Conservation (phyloP, 148 eudicot genomes). For the Amaranthus palmeri region DNA sequence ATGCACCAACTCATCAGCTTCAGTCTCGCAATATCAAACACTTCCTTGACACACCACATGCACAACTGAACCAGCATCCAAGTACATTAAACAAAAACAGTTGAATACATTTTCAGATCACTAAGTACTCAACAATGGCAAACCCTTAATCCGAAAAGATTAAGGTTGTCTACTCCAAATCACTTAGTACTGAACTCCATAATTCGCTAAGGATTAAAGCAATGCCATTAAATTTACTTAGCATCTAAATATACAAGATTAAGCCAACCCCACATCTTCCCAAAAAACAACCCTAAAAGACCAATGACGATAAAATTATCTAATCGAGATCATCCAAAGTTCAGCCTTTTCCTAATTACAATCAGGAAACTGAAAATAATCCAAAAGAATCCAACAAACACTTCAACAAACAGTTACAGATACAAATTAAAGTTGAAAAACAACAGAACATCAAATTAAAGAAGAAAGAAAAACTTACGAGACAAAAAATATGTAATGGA, state of each 20-base stretch:
- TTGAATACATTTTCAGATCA: background rate
- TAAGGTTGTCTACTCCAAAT: background rate
- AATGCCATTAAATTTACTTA: background rate
- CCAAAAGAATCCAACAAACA: too few relatives aligned
- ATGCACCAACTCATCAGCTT: background rate
- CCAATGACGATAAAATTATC: too few relatives aligned
- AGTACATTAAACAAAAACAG: background rate
- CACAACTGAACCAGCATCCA: background rate
- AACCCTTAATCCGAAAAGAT: too few relatives aligned
- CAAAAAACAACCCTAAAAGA: too few relatives aligned
- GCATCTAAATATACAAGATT: background rate
- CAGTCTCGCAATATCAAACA: background rate
- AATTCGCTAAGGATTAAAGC: background rate
- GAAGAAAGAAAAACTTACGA: too few relatives aligned
- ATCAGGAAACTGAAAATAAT: too few relatives aligned
- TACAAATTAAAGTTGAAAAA: too few relatives aligned
- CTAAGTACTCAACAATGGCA: background rate
- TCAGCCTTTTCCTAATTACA: too few relatives aligned
- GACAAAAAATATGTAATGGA: slow-evolving; percentile 46
- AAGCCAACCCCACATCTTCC: background rate
- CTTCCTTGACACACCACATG: background rate
- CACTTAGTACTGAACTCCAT: background rate
- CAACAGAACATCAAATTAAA: too few relatives aligned
- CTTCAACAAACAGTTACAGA: too few relatives aligned
- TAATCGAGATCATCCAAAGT: too few relatives aligned